Base-by-base conservation (phyloP, 768 basidiomycete genomes). In the Gelatoporia subvermispora region DNA sequence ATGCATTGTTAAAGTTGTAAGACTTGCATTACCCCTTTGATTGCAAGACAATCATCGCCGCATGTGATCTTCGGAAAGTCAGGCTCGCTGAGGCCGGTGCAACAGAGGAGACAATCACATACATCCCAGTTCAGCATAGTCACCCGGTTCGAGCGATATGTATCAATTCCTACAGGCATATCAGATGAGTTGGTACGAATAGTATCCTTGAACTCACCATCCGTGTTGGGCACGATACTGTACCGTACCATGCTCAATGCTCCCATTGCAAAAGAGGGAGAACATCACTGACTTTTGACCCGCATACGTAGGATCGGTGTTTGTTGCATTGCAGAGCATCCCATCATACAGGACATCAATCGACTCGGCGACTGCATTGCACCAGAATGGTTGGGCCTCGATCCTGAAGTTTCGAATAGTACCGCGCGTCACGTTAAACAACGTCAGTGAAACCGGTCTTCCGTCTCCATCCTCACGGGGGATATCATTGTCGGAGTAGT, bases 31-130 rank as follows among this genome's bases (percentile, higher is more conserved):
- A 80, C 78, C 4, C 79, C 79, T 67, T 82, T 81, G 65, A 82
- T 77, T 4, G 78, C 79, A 8, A 82, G 65, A 50, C 80, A 82
- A 53, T 82, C 80, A 53, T 82, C 81, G 21, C 81, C 79, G 49
- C 72, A 78, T 18, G 79, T 81, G 9, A 82, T 61, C 64, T 63
- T 38, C 11, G 2, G 7, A 3, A 21, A 3, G 23, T 44, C 31
- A 50, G 15, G 2, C 8, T 10, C 9, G 35, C 42, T 20, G 23
- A 28, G 21, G 17, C 10, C 16, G 3, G 16, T 35, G 5, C 11
- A 22, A 10, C 21, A 8, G 18, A 24, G 15, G 0, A 5, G 8
- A 35, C 2, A 4, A n/a, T 18, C 9, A 40, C 62, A 16, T 42
- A 67, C 68, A 61, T 82, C 79, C 76, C 75, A 82, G 55, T 81